phyloP scores from a whole-genome alignment of 148 eudicot species.

The Dysphania ambrosioides region DNA sequence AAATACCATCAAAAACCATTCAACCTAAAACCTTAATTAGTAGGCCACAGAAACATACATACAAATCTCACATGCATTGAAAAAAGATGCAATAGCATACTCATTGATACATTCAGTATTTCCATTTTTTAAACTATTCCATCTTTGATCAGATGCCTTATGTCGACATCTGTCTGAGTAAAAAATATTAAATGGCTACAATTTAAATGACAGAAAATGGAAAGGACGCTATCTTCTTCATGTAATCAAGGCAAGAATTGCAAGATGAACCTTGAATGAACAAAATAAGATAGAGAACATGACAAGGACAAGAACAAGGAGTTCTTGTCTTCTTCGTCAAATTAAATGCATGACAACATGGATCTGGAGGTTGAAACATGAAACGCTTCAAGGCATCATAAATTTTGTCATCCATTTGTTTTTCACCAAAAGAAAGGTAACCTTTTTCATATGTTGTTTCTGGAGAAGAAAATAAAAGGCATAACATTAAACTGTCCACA shows the following conservation, averaged over 20 bases:
- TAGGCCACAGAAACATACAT: neutral
- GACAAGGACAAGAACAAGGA: neutral
- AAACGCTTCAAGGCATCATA: neutral
- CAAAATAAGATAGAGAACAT: neutral
- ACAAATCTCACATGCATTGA: no score
- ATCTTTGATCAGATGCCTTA: neutral
- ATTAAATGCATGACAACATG: neutral
- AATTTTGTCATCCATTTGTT: neutral
- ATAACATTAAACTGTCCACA: neutral
- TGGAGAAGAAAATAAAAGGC: neutral
- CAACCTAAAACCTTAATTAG: neutral
- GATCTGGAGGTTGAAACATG: neutral
- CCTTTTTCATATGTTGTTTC: neutral
- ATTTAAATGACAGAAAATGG: neutral
- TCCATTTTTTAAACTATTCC: neutral
- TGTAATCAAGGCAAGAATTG: neutral
- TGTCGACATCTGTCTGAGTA: neutral
- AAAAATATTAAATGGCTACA: neutral
- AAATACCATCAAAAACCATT: neutral
- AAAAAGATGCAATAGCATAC: neutral
- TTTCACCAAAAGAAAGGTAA: neutral
- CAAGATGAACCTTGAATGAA: neutral
- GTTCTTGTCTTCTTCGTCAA: neutral
- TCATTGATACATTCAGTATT: neutral
- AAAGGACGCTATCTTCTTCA: neutral